Evolutionary conservation across 306 rosid species (phyloP).

Genomic region (Dryas drummondii): DNA sequence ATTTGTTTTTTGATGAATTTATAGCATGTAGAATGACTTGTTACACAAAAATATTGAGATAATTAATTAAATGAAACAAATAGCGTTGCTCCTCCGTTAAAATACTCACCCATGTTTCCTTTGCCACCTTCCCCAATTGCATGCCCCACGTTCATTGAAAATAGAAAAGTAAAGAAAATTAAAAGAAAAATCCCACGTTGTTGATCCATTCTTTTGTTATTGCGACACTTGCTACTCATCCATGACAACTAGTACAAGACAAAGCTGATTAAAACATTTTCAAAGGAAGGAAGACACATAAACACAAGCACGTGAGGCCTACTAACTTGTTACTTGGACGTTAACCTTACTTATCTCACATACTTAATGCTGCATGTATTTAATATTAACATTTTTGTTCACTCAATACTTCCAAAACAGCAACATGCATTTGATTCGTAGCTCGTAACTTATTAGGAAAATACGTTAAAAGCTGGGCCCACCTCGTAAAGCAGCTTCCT

Average conservation of each 20-base stretch:
- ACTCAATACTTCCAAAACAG: background rate
- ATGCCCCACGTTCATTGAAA: too few species aligned
- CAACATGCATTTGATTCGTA: background rate
- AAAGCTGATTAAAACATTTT: background rate
- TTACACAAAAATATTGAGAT: too few species aligned
- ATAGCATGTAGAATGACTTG: too few species aligned
- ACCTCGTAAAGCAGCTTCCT: slow-evolving; percentile 16
- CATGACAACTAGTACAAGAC: slow-evolving; percentile 16
- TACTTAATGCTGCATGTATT: background rate
- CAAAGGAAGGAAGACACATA: background rate
- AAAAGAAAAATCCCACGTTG: too few species aligned
- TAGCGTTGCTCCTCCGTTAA: too few species aligned
- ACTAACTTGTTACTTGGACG: slow-evolving; percentile 26
- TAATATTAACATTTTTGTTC: too few species aligned
- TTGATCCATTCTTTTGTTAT: too few species aligned
- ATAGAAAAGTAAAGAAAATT: too few species aligned
- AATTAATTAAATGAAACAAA: too few species aligned
- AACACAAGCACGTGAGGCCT: slow-evolving; percentile 37
- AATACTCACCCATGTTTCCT: too few species aligned
- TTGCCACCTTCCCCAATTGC: too few species aligned
- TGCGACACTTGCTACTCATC: background rate
- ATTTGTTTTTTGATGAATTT: too few species aligned
- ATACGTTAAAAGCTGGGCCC: slow-evolving; percentile 35
- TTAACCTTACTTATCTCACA: slow-evolving; percentile 11
- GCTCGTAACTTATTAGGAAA: background rate